Evolutionary conservation across 192 early-diverging fungal genomes (phyloP), one percentile per base, ranked within the genome.

Genomic region (Phycomyces blakesleeanus): DNA sequence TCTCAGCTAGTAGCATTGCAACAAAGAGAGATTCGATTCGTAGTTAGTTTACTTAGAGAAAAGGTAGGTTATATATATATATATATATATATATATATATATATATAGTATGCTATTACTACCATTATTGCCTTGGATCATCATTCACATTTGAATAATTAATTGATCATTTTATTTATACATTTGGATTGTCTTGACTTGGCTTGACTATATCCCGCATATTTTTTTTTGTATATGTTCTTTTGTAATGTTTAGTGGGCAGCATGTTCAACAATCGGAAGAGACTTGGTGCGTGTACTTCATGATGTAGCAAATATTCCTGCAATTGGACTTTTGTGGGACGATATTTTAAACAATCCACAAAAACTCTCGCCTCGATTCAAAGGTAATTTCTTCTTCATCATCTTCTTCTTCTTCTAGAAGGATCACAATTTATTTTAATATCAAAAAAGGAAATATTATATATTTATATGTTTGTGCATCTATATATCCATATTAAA

Each of bases 201-300:
- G n/a, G n/a, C n/a, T n/a, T n/a, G n/a, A n/a, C n/a, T n/a, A n/a
- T n/a, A n/a, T n/a, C n/a, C n/a, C n/a, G n/a, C n/a, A n/a, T 37
- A 10, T 47, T 51, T 34, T 51, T 34, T 56, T 18, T 37, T 34
- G 3, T 38, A 24, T 29, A 20, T 42, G 55, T 22, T 12, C 15
- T 27, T 29, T 9, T 29, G 25, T 7, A 9, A 16, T 47, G 3
- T 60, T 42, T 56, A 76, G 74, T 76, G 74, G 74, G 22, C 54
- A 15, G 76, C 78, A 37, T 87, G 88, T 67, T 74, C 73, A 12
- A 61, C 76, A 14, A 67, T 91, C 1, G 90, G 90, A 0, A 72
- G 90, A 6, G 90, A 91, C 62, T 63, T 89, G 0, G 72, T 91
- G 20, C 74, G 88, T 15, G 77, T 83, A 39, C 71, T 91, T 29